phyloP scores from a whole-genome alignment of 768 basidiomycete genomes.

The Coprinopsis sp. region DNA sequence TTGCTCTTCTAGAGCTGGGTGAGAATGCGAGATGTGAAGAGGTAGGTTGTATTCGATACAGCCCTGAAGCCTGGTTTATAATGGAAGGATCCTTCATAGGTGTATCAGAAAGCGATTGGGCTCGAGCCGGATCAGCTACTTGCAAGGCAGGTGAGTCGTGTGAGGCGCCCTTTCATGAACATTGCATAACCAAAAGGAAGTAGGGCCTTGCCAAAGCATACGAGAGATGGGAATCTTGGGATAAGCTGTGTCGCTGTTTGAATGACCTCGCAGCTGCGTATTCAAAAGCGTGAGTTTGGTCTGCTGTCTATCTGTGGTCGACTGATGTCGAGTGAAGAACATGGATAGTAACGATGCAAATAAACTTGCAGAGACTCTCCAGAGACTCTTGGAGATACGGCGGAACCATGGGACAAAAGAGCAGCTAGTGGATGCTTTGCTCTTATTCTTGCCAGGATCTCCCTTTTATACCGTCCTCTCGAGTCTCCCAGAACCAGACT shows the following conservation, averaged over 20 bases:
- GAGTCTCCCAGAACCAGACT: slow-evolving; percentile 66
- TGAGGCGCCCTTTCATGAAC: slow-evolving; percentile 13
- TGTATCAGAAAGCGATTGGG: slow-evolving; percentile 73
- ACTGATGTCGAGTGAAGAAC: slow-evolving; percentile 2
- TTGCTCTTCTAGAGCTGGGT: slow-evolving; percentile 74
- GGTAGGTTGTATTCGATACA: slow-evolving; percentile 44
- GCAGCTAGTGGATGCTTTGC: slow-evolving; percentile 65
- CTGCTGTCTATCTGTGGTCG: not conserved
- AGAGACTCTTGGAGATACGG: slow-evolving; percentile 66
- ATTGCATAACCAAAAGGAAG: not conserved
- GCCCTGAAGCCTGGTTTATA: not conserved
- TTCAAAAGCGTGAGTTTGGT: slow-evolving; percentile 46
- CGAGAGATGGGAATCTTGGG: slow-evolving; percentile 59
- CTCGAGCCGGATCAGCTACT: slow-evolving; percentile 64
- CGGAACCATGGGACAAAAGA: slow-evolving; percentile 52
- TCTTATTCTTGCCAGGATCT: slow-evolving; percentile 72
- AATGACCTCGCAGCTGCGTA: slow-evolving; percentile 55
- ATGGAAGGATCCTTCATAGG: slow-evolving; percentile 37
- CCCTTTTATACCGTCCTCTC: slow-evolving; percentile 57
- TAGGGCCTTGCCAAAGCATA: slow-evolving; percentile 75
- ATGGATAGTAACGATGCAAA: slow-evolving; percentile 58
- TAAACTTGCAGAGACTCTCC: slow-evolving; percentile 78
- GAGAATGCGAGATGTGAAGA: slow-evolving; percentile 75
- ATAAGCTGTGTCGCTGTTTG: slow-evolving; percentile 49
- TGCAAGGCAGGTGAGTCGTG: slow-evolving; percentile 73